These are phyloP conservation scores for Aspergillus taichungensis DNA, from an alignment of 495 filamentous ascomycete genomes.

Conservation along the genomic window DNA sequence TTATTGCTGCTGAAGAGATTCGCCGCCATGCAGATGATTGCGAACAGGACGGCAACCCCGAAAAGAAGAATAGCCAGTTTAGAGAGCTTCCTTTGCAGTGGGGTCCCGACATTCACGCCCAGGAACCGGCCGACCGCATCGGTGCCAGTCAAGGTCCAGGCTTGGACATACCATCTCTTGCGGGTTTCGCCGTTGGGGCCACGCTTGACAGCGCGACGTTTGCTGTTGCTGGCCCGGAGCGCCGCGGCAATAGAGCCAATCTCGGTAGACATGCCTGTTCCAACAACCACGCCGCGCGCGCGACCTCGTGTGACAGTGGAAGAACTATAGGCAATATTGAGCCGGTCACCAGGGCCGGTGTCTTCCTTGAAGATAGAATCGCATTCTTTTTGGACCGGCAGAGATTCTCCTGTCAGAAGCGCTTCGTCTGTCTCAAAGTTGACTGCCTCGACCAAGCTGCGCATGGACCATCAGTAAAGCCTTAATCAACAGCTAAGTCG, in stretches of 20 bases:
- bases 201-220: constrained; percentile 46
- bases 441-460: constrained; percentile 50
- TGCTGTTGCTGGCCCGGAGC: constrained; percentile 40
- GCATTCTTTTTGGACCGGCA: constrained; percentile 54
- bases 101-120: constrained; percentile 61
- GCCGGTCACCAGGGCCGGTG: constrained; percentile 57
- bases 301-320: constrained; percentile 68
- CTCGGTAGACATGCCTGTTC: constrained; percentile 63
- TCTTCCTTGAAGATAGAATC: constrained; percentile 35
- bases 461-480: background rate
- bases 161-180: constrained; percentile 60
- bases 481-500: no score
- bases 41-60: constrained; percentile 58
- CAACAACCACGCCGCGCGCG: constrained; percentile 56
- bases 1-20: constrained; percentile 50
- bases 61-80: constrained; percentile 67
- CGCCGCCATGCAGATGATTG: constrained; percentile 57
- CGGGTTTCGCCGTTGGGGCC: constrained; percentile 46
- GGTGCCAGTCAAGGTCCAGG: constrained; percentile 54
- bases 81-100: constrained; percentile 58
- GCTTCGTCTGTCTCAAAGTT: constrained; percentile 71
- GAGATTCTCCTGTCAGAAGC: constrained; percentile 63
- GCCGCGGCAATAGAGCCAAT: constrained; percentile 62
- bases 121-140: constrained; percentile 64
- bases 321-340: constrained; percentile 64